Evolutionary conservation across 1,139 yeast genomes (phyloP).

Genomic region (Pneumocystis carinii): DNA sequence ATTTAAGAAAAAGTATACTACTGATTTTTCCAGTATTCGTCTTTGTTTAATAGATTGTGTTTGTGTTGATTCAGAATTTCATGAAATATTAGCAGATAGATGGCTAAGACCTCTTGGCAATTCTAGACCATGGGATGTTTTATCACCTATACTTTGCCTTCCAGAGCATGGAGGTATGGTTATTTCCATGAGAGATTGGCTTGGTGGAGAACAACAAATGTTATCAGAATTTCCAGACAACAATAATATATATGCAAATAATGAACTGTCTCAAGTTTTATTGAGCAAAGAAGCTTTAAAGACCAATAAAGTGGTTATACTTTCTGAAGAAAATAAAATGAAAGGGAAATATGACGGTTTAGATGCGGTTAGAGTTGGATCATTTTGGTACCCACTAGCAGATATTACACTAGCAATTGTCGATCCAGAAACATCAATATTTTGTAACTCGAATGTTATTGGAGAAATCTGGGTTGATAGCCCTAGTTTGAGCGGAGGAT

Average conservation of each 20-base stretch:
- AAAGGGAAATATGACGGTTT: constrained; percentile 18
- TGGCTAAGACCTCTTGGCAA: constrained; percentile 89
- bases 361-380: constrained; percentile 55
- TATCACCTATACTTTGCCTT: constrained; percentile 77
- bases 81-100: constrained; percentile 77
- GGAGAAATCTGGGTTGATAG: constrained; percentile 97
- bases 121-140: constrained; percentile 55
- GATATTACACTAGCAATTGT: constrained; percentile 89
- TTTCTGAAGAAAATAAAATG: constrained; percentile 38
- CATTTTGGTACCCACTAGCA: constrained; percentile 88
- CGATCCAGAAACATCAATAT: constrained; percentile 68
- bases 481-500: constrained; percentile 77
- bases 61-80: constrained; percentile 89
- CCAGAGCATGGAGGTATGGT: constrained; percentile 96
- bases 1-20: constrained; percentile 59
- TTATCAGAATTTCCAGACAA: constrained; percentile 11
- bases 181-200: constrained; percentile 80
- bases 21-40: constrained; percentile 63
- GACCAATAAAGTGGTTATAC: constrained; percentile 54
- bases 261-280: constrained; percentile 48
- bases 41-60: constrained; percentile 86
- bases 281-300: constrained; percentile 72
- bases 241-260: constrained; percentile 9
- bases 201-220: constrained; percentile 53
- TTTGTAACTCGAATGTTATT: constrained; percentile 60